Conservation (phyloP, 257 asterid species). For the Parsonsia alboflavescens region DNA sequence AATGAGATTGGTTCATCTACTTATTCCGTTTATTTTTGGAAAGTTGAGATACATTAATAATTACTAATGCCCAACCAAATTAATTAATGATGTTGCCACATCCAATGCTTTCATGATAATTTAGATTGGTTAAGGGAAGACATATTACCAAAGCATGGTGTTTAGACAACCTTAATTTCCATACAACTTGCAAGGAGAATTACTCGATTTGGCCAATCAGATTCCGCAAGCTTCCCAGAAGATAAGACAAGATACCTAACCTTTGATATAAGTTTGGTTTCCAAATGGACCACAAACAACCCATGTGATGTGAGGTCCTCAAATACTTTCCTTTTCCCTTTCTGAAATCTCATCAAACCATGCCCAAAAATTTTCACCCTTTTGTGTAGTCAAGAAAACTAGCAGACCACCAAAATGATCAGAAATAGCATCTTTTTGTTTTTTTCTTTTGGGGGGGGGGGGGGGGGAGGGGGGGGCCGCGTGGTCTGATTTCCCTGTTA, state of each 20-base stretch:
- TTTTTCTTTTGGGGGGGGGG: too few species aligned
- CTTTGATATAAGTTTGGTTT: conserved; percentile 1
- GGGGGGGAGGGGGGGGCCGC: too few species aligned
- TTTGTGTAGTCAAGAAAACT: not conserved
- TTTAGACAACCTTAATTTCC: not conserved
- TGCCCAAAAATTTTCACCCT: not conserved
- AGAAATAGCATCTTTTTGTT: not conserved
- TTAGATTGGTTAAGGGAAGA: too few species aligned
- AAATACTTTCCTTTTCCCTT: not conserved
- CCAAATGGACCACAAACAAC: conserved; percentile 9
- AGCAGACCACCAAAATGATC: not conserved
- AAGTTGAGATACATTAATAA: too few species aligned
- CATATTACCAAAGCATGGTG: too few species aligned
- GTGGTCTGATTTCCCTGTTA: too few species aligned
- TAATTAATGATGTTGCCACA: too few species aligned
- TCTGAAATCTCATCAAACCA: not conserved
- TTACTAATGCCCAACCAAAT: too few species aligned
- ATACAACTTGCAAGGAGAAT: not conserved
- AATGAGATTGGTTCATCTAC: too few species aligned
- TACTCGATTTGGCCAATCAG: conserved; percentile 22
- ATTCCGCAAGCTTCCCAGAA: not conserved
- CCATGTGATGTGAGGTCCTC: conserved; percentile 23
- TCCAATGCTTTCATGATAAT: too few species aligned
- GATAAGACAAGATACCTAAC: conserved; percentile 12
- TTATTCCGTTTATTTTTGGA: too few species aligned